phyloP scores from a whole-genome alignment of 495 filamentous ascomycete genomes.

The Neurospora sp. region DNA sequence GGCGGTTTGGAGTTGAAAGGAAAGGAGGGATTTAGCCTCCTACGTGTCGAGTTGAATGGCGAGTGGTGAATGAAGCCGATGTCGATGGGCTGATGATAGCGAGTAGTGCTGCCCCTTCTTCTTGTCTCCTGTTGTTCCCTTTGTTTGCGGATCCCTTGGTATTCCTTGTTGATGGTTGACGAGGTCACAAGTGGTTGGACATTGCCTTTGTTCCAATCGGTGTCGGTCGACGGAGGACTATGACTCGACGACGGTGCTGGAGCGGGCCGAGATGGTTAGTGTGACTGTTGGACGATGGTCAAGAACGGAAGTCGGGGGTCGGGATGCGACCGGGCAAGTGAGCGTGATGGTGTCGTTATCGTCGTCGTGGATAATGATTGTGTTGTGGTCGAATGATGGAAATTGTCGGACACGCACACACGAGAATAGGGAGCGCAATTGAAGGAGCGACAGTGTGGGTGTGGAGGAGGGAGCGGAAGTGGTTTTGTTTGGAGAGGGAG shows the following conservation, averaged over 20 bases:
- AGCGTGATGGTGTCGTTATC: constrained; percentile 1
- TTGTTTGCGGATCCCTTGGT: constrained; percentile 7
- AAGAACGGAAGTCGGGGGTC: neutral
- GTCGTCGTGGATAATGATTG: constrained; percentile 4
- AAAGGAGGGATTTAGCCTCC: constrained; percentile 1
- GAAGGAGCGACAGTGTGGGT: constrained; percentile 19
- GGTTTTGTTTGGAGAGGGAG: constrained; percentile 22
- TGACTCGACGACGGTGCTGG: neutral
- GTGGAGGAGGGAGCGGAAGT: constrained; percentile 18
- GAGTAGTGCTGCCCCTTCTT: neutral
- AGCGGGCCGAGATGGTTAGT: neutral
- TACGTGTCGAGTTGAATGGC: constrained; percentile 11
- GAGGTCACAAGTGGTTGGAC: constrained; percentile 16
- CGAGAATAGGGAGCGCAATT: constrained; percentile 6
- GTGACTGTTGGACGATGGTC: neutral
- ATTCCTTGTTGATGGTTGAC: constrained; percentile 15
- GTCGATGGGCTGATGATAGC: constrained; percentile 4
- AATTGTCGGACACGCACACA: constrained; percentile 9
- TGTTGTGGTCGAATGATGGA: constrained; percentile 6
- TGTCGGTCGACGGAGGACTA: neutral
- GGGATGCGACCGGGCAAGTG: neutral
- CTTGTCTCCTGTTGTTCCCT: neutral
- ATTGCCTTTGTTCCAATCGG: constrained; percentile 15
- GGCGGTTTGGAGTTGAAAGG: neutral
- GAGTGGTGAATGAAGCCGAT: constrained; percentile 14